Conservation (phyloP, 352 stramenopile genomes). For the Pythium insidiosum region DNA sequence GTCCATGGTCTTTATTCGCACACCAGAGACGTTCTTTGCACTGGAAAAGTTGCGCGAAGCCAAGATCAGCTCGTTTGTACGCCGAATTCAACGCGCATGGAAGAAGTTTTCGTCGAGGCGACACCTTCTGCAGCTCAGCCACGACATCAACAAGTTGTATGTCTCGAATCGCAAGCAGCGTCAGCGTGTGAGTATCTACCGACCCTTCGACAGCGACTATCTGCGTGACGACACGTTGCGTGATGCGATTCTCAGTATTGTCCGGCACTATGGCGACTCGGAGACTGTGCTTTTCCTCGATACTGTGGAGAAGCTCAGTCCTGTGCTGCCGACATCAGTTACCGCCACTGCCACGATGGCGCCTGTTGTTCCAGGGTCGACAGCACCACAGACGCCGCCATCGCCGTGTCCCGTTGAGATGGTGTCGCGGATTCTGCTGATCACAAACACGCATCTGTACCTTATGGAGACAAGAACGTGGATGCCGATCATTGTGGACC, state of each 20-base stretch:
- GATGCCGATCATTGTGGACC: slow-evolving; percentile 34
- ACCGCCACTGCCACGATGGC: neutral
- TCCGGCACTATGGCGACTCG: slow-evolving; percentile 68
- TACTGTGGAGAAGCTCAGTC: slow-evolving; percentile 51
- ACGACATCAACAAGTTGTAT: slow-evolving; percentile 86
- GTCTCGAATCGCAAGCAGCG: slow-evolving; percentile 69
- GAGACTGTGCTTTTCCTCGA: slow-evolving; percentile 84
- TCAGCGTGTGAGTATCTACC: slow-evolving; percentile 82
- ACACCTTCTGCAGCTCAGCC: slow-evolving; percentile 73
- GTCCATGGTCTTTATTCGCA: slow-evolving; percentile 89
- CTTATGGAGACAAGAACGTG: slow-evolving; percentile 71
- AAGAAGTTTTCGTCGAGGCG: slow-evolving; percentile 72
- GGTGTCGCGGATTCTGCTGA: slow-evolving; percentile 40
- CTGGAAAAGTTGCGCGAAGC: slow-evolving; percentile 84
- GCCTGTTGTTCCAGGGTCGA: too few species aligned
- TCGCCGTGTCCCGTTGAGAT: too few species aligned
- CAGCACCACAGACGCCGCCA: slow-evolving; percentile 13
- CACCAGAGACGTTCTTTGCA: slow-evolving; percentile 84
- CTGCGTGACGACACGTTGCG: slow-evolving; percentile 50
- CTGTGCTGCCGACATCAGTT: slow-evolving; percentile 1
- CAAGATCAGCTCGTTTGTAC: slow-evolving; percentile 65
- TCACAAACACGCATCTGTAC: slow-evolving; percentile 71
- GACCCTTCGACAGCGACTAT: slow-evolving; percentile 83
- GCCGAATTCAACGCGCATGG: slow-evolving; percentile 79
- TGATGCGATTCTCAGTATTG: slow-evolving; percentile 55